Evolutionary conservation across 2,329 filamentous ascomycete species (phyloP).

Genomic region (Didymosphaeria variabile): DNA sequence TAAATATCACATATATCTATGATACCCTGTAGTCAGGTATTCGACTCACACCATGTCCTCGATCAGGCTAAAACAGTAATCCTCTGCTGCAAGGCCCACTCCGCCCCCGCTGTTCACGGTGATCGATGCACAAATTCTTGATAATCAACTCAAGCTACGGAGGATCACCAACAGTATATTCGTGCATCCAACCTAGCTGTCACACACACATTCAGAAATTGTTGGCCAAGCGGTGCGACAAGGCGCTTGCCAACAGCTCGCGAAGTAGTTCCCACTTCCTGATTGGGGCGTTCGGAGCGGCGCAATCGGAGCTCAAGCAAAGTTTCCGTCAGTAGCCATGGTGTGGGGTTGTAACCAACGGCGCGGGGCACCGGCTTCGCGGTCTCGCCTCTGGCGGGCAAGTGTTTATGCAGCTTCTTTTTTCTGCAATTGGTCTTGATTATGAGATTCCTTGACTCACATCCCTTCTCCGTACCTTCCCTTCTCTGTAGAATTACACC

Average conservation of each 20-base stretch:
- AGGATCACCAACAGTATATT: neutral
- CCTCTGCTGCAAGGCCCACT: neutral
- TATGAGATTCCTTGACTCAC: slow-evolving; percentile 13
- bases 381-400: slow-evolving; percentile 18
- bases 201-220: neutral
- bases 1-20: slow-evolving; percentile 15
- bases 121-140: slow-evolving; percentile 1
- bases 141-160: slow-evolving; percentile 4
- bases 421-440: slow-evolving; percentile 12
- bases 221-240: neutral
- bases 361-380: slow-evolving; percentile 6
- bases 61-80: slow-evolving; percentile 2
- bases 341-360: slow-evolving; percentile 15
- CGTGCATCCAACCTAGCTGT: neutral
- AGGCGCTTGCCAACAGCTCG: neutral
- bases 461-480: neutral
- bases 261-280: neutral
- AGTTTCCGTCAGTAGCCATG: neutral
- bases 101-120: slow-evolving; percentile 3
- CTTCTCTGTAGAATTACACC: slow-evolving; percentile 8
- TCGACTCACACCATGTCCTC: slow-evolving; percentile 3
- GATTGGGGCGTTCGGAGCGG: slow-evolving; percentile 3
- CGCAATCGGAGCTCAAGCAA: slow-evolving; percentile 9
- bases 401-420: slow-evolving; percentile 7
- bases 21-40: slow-evolving; percentile 25